phyloP scores from a whole-genome alignment of 345 rosid genomes.

The Moringa oleifera region DNA sequence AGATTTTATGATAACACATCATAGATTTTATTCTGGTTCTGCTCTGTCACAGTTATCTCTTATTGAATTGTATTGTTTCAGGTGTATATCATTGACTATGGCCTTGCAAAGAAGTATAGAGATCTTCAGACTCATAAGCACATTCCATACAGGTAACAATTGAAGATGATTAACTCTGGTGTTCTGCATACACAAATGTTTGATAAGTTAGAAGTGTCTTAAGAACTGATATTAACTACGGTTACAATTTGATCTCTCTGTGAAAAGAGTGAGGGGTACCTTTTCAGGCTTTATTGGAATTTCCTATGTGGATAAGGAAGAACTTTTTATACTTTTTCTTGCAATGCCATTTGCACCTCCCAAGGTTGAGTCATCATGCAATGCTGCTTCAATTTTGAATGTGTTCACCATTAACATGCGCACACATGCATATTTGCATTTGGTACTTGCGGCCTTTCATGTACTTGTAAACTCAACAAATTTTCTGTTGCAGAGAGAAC shows the following conservation, averaged over 20 bases:
- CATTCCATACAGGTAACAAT: slow-evolving; percentile 67
- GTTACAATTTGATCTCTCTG: neutral
- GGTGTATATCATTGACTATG: slow-evolving; percentile 82
- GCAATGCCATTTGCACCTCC: too few species aligned
- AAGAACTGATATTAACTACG: too few species aligned
- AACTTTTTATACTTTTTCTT: too few species aligned
- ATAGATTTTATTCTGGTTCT: neutral
- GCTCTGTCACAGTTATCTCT: neutral
- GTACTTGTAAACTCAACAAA: slow-evolving; percentile 9
- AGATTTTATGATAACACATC: too few species aligned
- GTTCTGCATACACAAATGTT: neutral
- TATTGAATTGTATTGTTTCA: slow-evolving; percentile 18
- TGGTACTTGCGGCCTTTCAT: neutral
- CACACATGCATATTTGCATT: neutral
- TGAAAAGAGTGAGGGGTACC: neutral
- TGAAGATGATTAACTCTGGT: neutral
- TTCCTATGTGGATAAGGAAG: neutral
- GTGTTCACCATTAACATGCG: neutral
- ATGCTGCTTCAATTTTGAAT: neutral
- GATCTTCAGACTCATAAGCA: slow-evolving; percentile 91
- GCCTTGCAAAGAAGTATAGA: slow-evolving; percentile 86
- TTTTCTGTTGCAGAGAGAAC: slow-evolving; percentile 51
- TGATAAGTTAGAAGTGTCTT: neutral
- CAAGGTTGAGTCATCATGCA: neutral
- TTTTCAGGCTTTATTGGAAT: neutral